Percentiles rank a stretch among this genome's conserved stretches.
These are phyloP conservation scores for Scutellaria baicalensis DNA, from an alignment of 257 asterid species.

Conservation along the genomic window DNA sequence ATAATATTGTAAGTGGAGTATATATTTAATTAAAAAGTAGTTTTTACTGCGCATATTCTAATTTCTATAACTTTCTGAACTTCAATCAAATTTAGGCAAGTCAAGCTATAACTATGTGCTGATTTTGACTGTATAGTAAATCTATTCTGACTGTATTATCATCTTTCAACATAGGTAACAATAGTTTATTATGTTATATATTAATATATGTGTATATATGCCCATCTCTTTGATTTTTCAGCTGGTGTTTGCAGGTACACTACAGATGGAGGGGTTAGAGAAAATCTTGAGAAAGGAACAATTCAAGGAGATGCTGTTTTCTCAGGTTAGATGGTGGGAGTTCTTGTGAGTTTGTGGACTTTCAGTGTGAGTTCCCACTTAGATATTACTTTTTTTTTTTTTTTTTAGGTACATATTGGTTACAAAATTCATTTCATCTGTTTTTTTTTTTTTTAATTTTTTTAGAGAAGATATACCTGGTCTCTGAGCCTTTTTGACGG, in stretches of 20 bases:
- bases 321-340: slow-evolving; percentile 49
- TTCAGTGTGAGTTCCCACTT: background rate
- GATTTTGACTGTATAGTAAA: background rate
- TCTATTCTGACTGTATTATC: background rate
- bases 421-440: background rate
- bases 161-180: background rate
- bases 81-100: background rate
- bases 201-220: slow-evolving; percentile 1
- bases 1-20: slow-evolving; percentile 54
- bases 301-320: slow-evolving; percentile 72
- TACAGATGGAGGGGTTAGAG: slow-evolving; percentile 90
- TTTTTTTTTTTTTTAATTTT: background rate
- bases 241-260: slow-evolving; percentile 66
- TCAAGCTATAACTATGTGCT: background rate
- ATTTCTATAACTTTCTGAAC: background rate
- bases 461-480: slow-evolving; percentile 6
- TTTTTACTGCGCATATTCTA: background rate
- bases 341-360: slow-evolving; percentile 4
- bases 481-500: background rate
- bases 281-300: slow-evolving; percentile 78
- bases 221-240: slow-evolving; percentile 1
- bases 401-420: background rate
- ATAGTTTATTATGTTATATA: background rate
- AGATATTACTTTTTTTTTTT: background rate
- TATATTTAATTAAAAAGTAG: background rate